Evolutionary conservation across 2,329 filamentous ascomycete genomes (phyloP).

Genomic region (Sarocladium oryzae): DNA sequence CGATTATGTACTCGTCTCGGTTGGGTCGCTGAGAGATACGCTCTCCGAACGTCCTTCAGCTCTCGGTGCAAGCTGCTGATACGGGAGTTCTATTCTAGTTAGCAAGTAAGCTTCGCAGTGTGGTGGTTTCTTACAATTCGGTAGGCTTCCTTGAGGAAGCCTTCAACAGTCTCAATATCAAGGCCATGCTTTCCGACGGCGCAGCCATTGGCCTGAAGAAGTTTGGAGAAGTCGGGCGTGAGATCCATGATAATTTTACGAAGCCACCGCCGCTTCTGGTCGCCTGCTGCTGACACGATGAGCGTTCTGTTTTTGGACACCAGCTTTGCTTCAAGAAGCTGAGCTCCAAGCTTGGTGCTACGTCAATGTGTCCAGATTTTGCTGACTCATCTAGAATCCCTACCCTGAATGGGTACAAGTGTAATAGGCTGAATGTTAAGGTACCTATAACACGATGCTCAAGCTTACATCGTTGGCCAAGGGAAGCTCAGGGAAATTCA

Average conservation of each 20-base stretch:
- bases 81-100: conserved; percentile 62
- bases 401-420: too few relatives aligned
- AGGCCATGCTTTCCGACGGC: conserved; percentile 38
- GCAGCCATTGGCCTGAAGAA: conserved; percentile 51
- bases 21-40: conserved; percentile 79
- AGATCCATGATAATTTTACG: conserved; percentile 46
- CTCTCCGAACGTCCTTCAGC: conserved; percentile 75
- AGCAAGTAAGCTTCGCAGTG: neutral
- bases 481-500: too few relatives aligned
- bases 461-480: too few relatives aligned
- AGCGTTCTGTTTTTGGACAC: too few relatives aligned
- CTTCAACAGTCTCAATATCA: conserved; percentile 58
- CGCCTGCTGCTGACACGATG: too few relatives aligned
- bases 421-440: too few relatives aligned
- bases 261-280: too few relatives aligned
- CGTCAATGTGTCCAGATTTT: conserved; percentile 6
- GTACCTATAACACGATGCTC: neutral
- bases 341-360: conserved; percentile 3
- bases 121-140: conserved; percentile 60
- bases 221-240: conserved; percentile 61
- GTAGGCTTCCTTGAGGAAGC: conserved; percentile 90
- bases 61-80: conserved; percentile 75
- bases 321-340: too few relatives aligned
- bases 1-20: conserved; percentile 41
- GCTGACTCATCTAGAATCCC: neutral